Percentiles rank a stretch among this genome's conserved stretches.
Evolutionary conservation across 768 basidiomycete genomes (phyloP).

Genomic region (Podaxis sp.): DNA sequence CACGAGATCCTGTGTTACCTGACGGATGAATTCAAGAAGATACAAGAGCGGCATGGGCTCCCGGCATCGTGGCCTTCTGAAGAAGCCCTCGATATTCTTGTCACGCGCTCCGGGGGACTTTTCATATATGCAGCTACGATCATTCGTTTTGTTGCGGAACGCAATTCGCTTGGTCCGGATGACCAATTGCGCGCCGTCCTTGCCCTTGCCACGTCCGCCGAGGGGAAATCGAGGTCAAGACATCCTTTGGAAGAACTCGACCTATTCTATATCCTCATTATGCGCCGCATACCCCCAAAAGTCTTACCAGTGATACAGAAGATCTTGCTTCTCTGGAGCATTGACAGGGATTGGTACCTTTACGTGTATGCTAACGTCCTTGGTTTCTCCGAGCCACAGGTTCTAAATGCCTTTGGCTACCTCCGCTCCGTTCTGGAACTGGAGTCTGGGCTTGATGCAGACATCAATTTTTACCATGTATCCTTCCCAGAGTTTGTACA

Average conservation of each 20-base stretch:
- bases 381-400: neutral
- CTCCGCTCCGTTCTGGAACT: neutral
- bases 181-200: neutral
- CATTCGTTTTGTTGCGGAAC: constrained; percentile 15
- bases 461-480: neutral
- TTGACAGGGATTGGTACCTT: neutral
- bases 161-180: constrained; percentile 3
- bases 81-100: neutral
- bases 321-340: neutral
- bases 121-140: constrained; percentile 11
- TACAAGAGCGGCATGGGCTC: neutral
- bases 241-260: neutral
- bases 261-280: neutral
- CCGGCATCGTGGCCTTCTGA: constrained; percentile 15
- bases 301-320: neutral
- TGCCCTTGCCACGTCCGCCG: neutral
- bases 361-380: neutral
- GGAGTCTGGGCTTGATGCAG: neutral
- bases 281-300: neutral
- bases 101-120: constrained; percentile 1
- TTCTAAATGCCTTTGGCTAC: neutral
- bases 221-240: neutral
- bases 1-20: constrained; percentile 14
- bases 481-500: neutral
- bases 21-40: constrained; percentile 8